Conservation (phyloP, 257 asterid genomes). For the Salvia miltiorrhiza region DNA sequence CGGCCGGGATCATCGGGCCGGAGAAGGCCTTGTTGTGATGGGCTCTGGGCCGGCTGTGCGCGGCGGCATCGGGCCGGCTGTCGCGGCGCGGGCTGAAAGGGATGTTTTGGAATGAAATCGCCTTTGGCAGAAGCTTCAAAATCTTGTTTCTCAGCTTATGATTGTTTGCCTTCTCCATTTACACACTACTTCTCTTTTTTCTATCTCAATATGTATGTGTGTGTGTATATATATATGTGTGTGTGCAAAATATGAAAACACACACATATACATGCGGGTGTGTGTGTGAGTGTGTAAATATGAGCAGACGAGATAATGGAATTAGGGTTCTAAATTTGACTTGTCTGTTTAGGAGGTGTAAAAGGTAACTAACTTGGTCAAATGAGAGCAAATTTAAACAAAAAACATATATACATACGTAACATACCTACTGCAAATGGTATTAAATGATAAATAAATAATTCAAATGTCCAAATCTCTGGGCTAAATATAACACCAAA, state of each 20-base stretch:
- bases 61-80: slow-evolving; percentile 29
- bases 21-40: slow-evolving; percentile 31
- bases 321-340: slow-evolving; percentile 27
- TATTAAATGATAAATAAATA: not conserved
- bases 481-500: slow-evolving; percentile 24
- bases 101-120: slow-evolving; percentile 35
- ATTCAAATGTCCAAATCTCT: slow-evolving; percentile 26
- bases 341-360: slow-evolving; percentile 8
- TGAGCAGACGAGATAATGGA: slow-evolving; percentile 12
- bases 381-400: too few species aligned
- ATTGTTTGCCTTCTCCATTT: slow-evolving; percentile 40
- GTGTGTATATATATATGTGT: not conserved
- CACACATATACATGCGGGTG: slow-evolving; percentile 1
- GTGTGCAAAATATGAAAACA: too few species aligned
- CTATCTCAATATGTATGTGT: not conserved
- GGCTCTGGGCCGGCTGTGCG: slow-evolving; percentile 9
- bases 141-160: slow-evolving; percentile 32
- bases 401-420: too few species aligned
- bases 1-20: slow-evolving; percentile 47
- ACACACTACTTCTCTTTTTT: too few species aligned
- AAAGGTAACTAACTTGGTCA: slow-evolving; percentile 16
- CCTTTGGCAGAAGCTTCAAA: slow-evolving; percentile 37
- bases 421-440: not conserved
- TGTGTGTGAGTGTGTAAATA: not conserved
- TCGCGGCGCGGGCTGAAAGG: slow-evolving; percentile 42